phyloP scores from a whole-genome alignment of 2,329 filamentous ascomycete species.

The Fusarium proliferatum region DNA sequence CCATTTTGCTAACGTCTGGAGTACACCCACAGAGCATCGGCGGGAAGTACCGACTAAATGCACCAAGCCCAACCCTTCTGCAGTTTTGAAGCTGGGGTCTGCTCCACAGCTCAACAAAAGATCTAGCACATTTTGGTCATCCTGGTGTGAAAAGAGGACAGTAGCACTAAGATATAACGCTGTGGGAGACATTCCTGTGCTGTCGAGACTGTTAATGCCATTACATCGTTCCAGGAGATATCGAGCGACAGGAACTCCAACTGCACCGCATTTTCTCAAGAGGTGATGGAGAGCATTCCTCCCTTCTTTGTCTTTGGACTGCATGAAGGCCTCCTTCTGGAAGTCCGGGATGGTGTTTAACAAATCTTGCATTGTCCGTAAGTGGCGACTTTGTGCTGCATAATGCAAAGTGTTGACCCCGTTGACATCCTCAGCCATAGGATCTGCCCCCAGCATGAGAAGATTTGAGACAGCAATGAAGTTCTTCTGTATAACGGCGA shows the following conservation, averaged over 20 bases:
- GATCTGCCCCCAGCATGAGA: background rate
- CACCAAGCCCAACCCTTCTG: background rate
- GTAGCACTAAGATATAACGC: background rate
- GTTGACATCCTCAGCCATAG: background rate
- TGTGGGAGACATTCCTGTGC: background rate
- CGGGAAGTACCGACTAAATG: background rate
- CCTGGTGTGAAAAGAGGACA: accelerated
- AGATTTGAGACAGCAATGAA: background rate
- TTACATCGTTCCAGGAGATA: background rate
- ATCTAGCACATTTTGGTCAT: background rate
- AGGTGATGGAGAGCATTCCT: background rate
- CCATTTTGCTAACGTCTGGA: background rate
- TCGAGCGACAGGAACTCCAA: background rate
- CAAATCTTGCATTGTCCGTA: background rate
- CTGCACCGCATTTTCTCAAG: background rate
- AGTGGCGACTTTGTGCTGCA: background rate
- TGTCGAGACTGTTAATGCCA: background rate
- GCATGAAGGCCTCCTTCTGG: background rate
- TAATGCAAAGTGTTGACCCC: background rate
- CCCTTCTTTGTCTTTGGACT: background rate
- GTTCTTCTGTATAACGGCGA: background rate
- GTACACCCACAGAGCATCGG: background rate
- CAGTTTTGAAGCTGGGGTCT: background rate
- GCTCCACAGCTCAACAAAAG: background rate
- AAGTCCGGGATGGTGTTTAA: background rate